Evolutionary conservation across 257 asterid genomes (phyloP).

Genomic region (Ballota nigra): DNA sequence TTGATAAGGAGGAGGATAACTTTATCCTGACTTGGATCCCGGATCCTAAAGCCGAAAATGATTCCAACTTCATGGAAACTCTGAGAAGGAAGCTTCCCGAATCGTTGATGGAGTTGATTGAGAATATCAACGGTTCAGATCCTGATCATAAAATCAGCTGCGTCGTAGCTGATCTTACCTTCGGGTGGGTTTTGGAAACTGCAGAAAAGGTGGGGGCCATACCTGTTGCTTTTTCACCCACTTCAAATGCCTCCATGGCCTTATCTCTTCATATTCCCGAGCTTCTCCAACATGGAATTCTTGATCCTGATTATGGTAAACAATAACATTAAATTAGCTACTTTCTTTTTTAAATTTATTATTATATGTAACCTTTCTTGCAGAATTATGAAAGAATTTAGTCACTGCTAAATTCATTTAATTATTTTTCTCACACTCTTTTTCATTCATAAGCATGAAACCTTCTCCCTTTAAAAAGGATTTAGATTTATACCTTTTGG

Average conservation of each 20-base stretch:
- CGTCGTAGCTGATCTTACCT: conserved; percentile 36
- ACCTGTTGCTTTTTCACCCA: conserved; percentile 18
- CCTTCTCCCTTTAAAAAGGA: too few species aligned
- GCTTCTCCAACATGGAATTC: conserved; percentile 21
- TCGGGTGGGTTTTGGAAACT: conserved; percentile 33
- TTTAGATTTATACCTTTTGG: too few species aligned
- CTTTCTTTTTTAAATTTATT: too few species aligned
- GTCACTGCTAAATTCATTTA: too few species aligned
- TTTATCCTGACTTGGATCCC: conserved; percentile 7
- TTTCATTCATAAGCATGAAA: too few species aligned
- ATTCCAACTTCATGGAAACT: conserved; percentile 8
- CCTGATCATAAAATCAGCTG: conserved; percentile 30
- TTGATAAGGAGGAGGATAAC: background rate
- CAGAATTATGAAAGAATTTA: too few species aligned
- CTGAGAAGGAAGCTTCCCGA: conserved; percentile 25
- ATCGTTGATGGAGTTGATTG: conserved; percentile 24
- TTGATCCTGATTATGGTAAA: conserved; percentile 20
- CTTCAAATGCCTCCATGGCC: conserved; percentile 27
- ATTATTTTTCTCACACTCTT: too few species aligned
- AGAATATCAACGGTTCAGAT: conserved; percentile 13
- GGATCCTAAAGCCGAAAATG: conserved; percentile 18
- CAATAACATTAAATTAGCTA: too few species aligned
- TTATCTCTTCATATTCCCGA: background rate
- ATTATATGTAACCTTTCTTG: too few species aligned
- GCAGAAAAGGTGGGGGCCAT: conserved; percentile 27